Percentiles rank a stretch among this genome's conserved stretches.
Evolutionary conservation across 2,329 filamentous ascomycete species (phyloP).

Genomic region (Sclerotinia minor): DNA sequence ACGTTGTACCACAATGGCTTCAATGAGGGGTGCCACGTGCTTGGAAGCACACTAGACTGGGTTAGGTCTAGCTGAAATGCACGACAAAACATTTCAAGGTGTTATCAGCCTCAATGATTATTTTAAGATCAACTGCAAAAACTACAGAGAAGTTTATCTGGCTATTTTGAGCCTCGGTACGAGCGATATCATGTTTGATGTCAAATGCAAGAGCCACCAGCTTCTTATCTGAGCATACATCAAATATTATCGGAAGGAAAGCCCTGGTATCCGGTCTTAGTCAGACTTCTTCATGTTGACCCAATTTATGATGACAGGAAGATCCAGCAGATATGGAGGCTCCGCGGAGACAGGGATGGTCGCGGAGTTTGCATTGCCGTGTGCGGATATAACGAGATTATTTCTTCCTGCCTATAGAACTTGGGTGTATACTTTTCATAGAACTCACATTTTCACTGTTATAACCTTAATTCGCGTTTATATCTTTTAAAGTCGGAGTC

Average conservation of each 20-base stretch:
- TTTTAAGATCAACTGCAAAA: too few species aligned
- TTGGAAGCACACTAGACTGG: not conserved
- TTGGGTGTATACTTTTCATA: not conserved
- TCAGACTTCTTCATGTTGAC: not conserved
- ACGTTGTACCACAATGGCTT: too few species aligned
- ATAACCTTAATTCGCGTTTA: too few species aligned
- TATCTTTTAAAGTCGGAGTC: not conserved
- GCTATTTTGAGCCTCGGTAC: too few species aligned
- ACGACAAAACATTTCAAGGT: too few species aligned
- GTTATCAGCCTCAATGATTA: too few species aligned
- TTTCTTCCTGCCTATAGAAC: not conserved
- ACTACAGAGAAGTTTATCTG: too few species aligned
- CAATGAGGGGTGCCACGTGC: not conserved
- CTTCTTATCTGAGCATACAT: too few species aligned
- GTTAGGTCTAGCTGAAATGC: not conserved
- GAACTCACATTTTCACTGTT: fast-evolving
- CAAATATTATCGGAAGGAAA: too few species aligned
- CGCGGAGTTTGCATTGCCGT: not conserved
- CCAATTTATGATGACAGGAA: not conserved
- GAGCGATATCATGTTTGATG: too few species aligned
- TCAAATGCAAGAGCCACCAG: too few species aligned
- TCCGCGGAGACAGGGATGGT: not conserved
- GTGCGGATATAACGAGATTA: not conserved
- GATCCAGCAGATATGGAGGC: not conserved
- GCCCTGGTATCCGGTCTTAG: not conserved